Conservation (phyloP, 2,329 filamentous ascomycete species). For the Phoma herbarum region DNA sequence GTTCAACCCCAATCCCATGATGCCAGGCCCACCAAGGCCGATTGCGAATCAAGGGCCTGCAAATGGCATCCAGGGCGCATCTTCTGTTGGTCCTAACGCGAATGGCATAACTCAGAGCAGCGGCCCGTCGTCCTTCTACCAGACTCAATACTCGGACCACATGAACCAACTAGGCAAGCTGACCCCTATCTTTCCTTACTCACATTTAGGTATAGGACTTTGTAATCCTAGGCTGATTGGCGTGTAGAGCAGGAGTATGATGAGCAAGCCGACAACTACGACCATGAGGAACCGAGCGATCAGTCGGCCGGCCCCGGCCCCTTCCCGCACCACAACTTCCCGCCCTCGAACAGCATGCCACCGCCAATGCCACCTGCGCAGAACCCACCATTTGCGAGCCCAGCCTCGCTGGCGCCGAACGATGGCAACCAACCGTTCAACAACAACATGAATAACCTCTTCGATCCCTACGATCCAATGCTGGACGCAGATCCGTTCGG, state of each 20-base stretch:
- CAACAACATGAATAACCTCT: constrained; percentile 60
- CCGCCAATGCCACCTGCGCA: constrained; percentile 50
- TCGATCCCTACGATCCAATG: constrained; percentile 82
- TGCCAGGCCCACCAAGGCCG: constrained; percentile 52
- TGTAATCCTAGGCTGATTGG: constrained; percentile 74
- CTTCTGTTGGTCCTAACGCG: constrained; percentile 47
- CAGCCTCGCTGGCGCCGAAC: constrained; percentile 44
- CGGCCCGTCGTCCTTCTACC: constrained; percentile 71
- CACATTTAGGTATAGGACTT: constrained; percentile 62
- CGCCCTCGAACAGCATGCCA: constrained; percentile 55
- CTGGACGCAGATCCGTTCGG: constrained; percentile 94
- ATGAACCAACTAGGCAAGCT: constrained; percentile 95
- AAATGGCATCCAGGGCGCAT: constrained; percentile 50
- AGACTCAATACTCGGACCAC: constrained; percentile 89
- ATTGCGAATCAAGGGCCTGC: constrained; percentile 48
- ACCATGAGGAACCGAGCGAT: constrained; percentile 74
- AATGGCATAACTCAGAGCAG: constrained; percentile 50
- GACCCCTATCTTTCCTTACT: constrained; percentile 60
- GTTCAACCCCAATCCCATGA: constrained; percentile 54
- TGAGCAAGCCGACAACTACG: constrained; percentile 85
- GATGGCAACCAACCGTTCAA: constrained; percentile 51
- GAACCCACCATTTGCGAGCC: constrained; percentile 47
- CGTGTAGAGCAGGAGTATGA: constrained; percentile 96
- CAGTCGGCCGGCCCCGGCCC: constrained; percentile 74
- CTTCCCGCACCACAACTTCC: constrained; percentile 66